phyloP scores from a whole-genome alignment of 2,329 filamentous ascomycete species.

The Exophiala sideris region DNA sequence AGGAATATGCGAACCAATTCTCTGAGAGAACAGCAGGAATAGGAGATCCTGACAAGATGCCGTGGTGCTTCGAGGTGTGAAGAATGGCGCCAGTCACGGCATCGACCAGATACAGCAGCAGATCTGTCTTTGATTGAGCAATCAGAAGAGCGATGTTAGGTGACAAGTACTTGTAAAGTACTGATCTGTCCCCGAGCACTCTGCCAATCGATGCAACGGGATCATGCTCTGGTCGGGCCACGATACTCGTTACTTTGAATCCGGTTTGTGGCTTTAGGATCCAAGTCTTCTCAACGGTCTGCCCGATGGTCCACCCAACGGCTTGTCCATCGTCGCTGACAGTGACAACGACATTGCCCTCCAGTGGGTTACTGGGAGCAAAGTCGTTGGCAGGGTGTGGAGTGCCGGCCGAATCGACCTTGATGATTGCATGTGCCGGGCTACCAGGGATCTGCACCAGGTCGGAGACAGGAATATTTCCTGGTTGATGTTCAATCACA shows the following conservation, averaged over 20 bases:
- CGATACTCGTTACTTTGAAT: constrained; percentile 66
- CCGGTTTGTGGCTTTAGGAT: constrained; percentile 64
- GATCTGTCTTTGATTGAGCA: constrained; percentile 59
- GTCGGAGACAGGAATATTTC: constrained; percentile 18
- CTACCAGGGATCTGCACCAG: constrained; percentile 23
- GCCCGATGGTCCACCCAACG: constrained; percentile 42
- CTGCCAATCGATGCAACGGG: constrained; percentile 92
- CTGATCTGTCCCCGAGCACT: constrained; percentile 85
- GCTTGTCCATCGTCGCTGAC: constrained; percentile 38
- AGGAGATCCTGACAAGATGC: constrained; percentile 69
- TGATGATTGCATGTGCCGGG: constrained; percentile 30
- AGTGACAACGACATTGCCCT: constrained; percentile 40
- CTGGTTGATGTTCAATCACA: constrained; percentile 32
- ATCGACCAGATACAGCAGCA: constrained; percentile 78
- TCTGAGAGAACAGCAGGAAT: constrained; percentile 79
- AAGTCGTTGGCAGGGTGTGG: constrained; percentile 31
- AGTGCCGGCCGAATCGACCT: constrained; percentile 37
- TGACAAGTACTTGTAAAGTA: constrained; percentile 96
- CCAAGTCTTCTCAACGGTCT: constrained; percentile 58
- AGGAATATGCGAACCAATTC: constrained; percentile 91
- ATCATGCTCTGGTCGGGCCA: constrained; percentile 69
- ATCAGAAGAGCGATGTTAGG: constrained; percentile 78
- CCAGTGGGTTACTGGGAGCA: constrained; percentile 28
- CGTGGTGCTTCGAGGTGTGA: constrained; percentile 65
- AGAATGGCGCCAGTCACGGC: constrained; percentile 80